Conservation (phyloP, 2,329 filamentous ascomycete species). For the Aspergillus intermedius region DNA sequence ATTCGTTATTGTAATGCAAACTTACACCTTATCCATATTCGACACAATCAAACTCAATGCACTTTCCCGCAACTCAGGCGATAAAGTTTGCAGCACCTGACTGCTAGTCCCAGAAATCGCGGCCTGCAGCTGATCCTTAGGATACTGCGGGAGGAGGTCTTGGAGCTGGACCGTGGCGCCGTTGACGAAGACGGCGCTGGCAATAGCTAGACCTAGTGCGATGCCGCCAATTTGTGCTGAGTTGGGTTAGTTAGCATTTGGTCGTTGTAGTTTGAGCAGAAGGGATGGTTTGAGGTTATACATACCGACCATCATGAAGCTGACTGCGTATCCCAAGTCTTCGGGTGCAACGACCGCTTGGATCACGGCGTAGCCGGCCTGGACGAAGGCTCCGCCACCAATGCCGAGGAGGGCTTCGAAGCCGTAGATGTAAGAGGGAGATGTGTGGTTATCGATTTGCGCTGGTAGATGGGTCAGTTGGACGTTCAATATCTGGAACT, state of each 20-base stretch:
- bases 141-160: background rate
- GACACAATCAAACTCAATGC: too few relatives aligned
- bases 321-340: too few relatives aligned
- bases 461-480: background rate
- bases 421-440: constrained; percentile 8
- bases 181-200: constrained; percentile 13
- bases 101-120: too few relatives aligned
- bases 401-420: constrained; percentile 13
- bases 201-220: constrained; percentile 12
- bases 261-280: too few relatives aligned
- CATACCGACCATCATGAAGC: too few relatives aligned
- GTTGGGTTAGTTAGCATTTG: background rate
- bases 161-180: background rate
- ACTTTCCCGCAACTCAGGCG: too few relatives aligned
- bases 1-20: too few relatives aligned
- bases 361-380: constrained; percentile 12
- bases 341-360: constrained; percentile 5
- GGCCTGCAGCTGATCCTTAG: too few relatives aligned
- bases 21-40: too few relatives aligned
- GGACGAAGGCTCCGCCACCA: constrained; percentile 14
- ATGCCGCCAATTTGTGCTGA: constrained; percentile 14
- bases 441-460: background rate
- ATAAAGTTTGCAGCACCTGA: too few relatives aligned
- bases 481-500: background rate
- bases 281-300: too few relatives aligned